Evolutionary conservation across 495 filamentous ascomycete species (phyloP), one percentile per base, ranked within the genome.

Genomic region (Hypoxylon trugodes): DNA sequence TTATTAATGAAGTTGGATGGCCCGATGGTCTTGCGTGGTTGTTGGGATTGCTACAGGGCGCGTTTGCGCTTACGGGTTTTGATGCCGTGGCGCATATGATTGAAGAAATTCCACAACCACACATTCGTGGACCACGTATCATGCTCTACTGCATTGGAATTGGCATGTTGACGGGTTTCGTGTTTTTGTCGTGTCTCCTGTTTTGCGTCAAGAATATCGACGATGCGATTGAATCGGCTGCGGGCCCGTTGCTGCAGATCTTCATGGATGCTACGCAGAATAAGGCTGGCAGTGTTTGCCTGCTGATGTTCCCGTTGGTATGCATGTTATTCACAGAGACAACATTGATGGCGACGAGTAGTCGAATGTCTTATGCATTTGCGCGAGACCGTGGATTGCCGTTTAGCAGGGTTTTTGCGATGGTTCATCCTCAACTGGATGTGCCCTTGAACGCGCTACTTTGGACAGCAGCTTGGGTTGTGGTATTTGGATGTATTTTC

Each of bases 311-410:
- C 69, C 89, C 90, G 0, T 78, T 92, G 15, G 71, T 88, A 12
- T 92, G 89, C 66, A 82, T 91, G 52, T 72, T 93, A 0, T 91
- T 93, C 66, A 88, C 88, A 5, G 81, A 84, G 1, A 89, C 81
- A 1, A 85, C 82, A 10, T 87, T 92, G 63, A 89, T 91, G 87
- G 90, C 89, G 2, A 92, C 90, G 7, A 87, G 84, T 47, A 89
- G 83, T 57, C 86, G 90, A 9, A 91, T 93, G 88, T 84, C 86
- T 24, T 92, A 88, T 58, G 89, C 90, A 1, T 93, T 93, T 62
- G 86, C 85, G 22, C 83, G 89, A 61, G 90, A 92, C 63, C 83
- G 87, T 9, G 90, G 89, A 18, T 79, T 92, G 10, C 90, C 90
- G 0, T 83, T 83, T 37, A 90, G 87, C 10, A 74, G 70, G 1